Evolutionary conservation across 495 filamentous ascomycete species (phyloP).

Genomic region (Penicillium angulare): DNA sequence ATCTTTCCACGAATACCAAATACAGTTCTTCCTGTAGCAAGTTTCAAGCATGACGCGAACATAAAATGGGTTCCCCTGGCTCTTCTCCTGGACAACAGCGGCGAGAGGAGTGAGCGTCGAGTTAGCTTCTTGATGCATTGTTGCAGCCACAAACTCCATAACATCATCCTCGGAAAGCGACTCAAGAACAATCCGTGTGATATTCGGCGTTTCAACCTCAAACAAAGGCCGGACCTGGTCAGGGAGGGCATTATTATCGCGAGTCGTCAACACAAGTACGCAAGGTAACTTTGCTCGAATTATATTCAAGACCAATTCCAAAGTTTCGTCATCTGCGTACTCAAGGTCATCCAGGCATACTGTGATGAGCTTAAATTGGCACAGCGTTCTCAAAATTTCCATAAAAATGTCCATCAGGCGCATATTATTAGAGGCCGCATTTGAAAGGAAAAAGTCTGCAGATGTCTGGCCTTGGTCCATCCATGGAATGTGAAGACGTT

Average conservation of each 20-base stretch:
- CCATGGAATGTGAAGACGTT: constrained; percentile 32
- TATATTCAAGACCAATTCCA: constrained; percentile 75
- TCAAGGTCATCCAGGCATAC: constrained; percentile 85
- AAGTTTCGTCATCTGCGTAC: constrained; percentile 80
- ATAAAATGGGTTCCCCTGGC: constrained; percentile 80
- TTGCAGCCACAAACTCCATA: constrained; percentile 70
- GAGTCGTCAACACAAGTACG: constrained; percentile 64
- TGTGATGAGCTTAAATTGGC: constrained; percentile 75
- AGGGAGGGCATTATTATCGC: constrained; percentile 40
- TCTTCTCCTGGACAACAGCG: constrained; percentile 78
- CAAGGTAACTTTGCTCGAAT: constrained; percentile 71
- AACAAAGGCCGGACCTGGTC: constrained; percentile 41
- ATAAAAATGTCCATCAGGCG: constrained; percentile 80
- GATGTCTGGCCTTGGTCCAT: constrained; percentile 52
- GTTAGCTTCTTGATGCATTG: constrained; percentile 55
- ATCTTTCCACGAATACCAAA: constrained; percentile 84
- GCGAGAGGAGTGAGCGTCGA: constrained; percentile 45
- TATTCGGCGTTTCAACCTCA: constrained; percentile 41
- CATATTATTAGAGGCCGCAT: constrained; percentile 68
- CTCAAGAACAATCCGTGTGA: constrained; percentile 63
- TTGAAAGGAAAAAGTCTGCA: constrained; percentile 68
- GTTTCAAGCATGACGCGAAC: constrained; percentile 88
- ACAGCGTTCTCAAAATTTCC: constrained; percentile 77
- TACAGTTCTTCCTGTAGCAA: constrained; percentile 78
- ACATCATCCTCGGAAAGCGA: constrained; percentile 74